These are phyloP conservation scores for Juncus inflexus DNA, from an alignment of 176 grass and related monocot species.

Conservation along the genomic window DNA sequence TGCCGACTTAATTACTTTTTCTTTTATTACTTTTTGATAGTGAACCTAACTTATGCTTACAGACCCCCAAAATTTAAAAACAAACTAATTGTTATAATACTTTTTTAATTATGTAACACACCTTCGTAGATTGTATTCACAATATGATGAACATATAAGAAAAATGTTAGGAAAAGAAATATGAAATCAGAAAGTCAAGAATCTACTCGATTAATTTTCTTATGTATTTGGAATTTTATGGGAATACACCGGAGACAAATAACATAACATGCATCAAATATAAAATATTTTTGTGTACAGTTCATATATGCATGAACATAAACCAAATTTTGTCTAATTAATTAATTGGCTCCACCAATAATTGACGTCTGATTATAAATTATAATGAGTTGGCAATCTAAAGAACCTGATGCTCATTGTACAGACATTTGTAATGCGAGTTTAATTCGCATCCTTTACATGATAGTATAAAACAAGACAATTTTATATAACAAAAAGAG, in stretches of 20 bases:
- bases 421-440: too few relatives aligned
- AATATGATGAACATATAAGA: too few relatives aligned
- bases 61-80: not conserved
- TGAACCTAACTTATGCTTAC: too few relatives aligned
- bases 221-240: not conserved
- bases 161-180: too few relatives aligned
- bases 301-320: conserved; percentile 14
- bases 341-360: conserved; percentile 4
- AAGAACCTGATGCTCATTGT: not conserved
- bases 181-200: too few relatives aligned
- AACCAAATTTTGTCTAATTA: conserved; percentile 16
- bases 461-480: too few relatives aligned
- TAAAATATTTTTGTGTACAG: conserved; percentile 17
- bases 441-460: too few relatives aligned
- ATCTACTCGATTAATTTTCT: too few relatives aligned
- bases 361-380: conserved; percentile 2
- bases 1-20: not conserved
- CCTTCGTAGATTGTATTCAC: too few relatives aligned
- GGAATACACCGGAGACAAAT: conserved; percentile 2
- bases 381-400: not conserved
- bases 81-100: too few relatives aligned
- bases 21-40: not conserved
- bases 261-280: conserved; percentile 6
- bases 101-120: too few relatives aligned
- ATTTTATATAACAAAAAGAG: too few relatives aligned